Evolutionary conservation across 2,329 filamentous ascomycete genomes (phyloP).

Genomic region (Beauveria brongniartii): DNA sequence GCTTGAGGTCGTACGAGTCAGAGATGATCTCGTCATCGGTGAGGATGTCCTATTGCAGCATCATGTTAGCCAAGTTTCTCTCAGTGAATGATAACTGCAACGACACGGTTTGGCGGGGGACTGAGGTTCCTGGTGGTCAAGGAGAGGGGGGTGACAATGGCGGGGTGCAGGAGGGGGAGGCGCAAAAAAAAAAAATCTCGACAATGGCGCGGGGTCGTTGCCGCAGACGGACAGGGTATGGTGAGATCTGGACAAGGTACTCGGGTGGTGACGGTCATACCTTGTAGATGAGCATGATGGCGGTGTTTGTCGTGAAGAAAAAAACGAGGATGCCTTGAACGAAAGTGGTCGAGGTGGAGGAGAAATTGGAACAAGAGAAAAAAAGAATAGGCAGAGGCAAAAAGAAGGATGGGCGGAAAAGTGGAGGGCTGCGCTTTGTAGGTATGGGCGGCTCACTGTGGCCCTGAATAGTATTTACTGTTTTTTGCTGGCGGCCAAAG

Average conservation of each 20-base stretch:
- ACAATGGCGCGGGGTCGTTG: background rate
- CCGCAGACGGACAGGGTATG: background rate
- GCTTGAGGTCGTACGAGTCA: constrained; percentile 81
- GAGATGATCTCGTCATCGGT: constrained; percentile 94
- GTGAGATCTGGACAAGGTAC: background rate
- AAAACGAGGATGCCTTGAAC: background rate
- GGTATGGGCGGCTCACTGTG: background rate
- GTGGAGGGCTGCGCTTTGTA: constrained; percentile 2
- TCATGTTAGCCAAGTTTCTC: background rate
- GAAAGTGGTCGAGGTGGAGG: constrained; percentile 4
- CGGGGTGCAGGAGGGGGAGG: constrained; percentile 7
- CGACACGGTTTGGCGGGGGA: background rate
- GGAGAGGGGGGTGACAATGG: background rate
- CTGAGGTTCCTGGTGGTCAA: background rate
- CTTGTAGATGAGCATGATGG: constrained; percentile 12
- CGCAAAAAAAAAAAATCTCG: background rate
- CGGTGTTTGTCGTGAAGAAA: constrained; percentile 6
- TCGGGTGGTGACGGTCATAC: background rate
- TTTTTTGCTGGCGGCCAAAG: background rate
- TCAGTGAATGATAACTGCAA: background rate
- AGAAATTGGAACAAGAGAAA: background rate
- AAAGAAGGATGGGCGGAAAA: constrained; percentile 2
- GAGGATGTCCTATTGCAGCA: constrained; percentile 63
- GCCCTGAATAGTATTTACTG: background rate
- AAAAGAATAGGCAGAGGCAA: background rate